These are phyloP conservation scores for Candida silvatica DNA, from an alignment of 805 yeast genomes.

Conservation along the genomic window DNA sequence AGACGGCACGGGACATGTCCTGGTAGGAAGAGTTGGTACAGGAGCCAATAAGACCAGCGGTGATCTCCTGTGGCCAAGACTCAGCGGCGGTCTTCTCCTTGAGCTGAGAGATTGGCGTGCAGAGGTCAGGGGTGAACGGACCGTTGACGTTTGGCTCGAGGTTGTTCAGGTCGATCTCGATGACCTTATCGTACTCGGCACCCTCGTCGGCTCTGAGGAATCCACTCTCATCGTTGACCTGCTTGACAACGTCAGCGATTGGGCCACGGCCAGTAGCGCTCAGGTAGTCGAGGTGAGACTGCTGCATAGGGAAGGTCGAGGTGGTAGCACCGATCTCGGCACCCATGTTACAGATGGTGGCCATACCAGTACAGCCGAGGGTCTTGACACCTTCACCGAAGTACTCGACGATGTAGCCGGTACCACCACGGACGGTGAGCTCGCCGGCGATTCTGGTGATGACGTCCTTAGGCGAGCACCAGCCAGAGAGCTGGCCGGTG, in stretches of 20 bases:
- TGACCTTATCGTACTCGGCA: conserved; percentile 86
- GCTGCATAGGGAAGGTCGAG: conserved; percentile 94
- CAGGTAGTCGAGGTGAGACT: conserved; percentile 80
- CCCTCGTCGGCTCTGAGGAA: conserved; percentile 84
- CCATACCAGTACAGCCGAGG: conserved; percentile 97
- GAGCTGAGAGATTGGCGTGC: conserved; percentile 87
- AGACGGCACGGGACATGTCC: conserved; percentile 96
- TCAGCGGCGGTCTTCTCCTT: conserved; percentile 75
- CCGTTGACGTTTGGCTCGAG: conserved; percentile 96
- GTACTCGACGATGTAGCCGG: conserved; percentile 94
- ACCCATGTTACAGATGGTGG: conserved; percentile 99
- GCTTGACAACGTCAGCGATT: conserved; percentile 73
- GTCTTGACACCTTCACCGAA: conserved; percentile 92
- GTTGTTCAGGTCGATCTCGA: conserved; percentile 81
- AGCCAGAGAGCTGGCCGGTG: conserved; percentile 85
- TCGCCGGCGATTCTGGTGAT: conserved; percentile 89
- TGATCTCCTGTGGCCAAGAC: conserved; percentile 88
- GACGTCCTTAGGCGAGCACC: conserved; percentile 97
- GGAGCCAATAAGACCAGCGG: conserved; percentile 95
- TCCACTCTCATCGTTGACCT: conserved; percentile 52
- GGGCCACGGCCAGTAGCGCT: conserved; percentile 78
- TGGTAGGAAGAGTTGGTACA: conserved; percentile 98
- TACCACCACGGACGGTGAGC: conserved; percentile 96
- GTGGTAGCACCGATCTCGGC: conserved; percentile 99
- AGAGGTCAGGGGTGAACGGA: conserved; percentile 97